These are phyloP conservation scores for Schizonepeta tenuifolia DNA, from an alignment of 257 asterid genomes.

Conservation along the genomic window DNA sequence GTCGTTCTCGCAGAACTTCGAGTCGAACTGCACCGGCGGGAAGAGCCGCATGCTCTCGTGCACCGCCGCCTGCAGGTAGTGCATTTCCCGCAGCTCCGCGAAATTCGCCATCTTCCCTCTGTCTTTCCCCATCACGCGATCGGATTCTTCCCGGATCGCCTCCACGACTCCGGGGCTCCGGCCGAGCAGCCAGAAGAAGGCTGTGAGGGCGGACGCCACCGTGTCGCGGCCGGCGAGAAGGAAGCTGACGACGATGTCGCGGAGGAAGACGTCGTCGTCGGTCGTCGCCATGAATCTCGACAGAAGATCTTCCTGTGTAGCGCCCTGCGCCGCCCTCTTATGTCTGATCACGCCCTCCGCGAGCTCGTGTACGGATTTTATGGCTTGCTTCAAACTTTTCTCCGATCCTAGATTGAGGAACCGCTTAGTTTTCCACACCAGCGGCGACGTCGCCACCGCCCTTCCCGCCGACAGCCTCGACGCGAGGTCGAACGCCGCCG, in stretches of 20 bases:
- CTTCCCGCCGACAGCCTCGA: slow-evolving; percentile 73
- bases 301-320: slow-evolving; percentile 34
- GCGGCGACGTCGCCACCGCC: slow-evolving; percentile 60
- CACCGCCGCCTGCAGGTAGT: slow-evolving; percentile 61
- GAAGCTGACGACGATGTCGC: slow-evolving; percentile 72
- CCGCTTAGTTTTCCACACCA: slow-evolving; percentile 69
- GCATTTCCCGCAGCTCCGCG: slow-evolving; percentile 32
- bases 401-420: slow-evolving; percentile 64
- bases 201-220: slow-evolving; percentile 65
- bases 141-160: slow-evolving; percentile 39
- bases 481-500: slow-evolving; percentile 69
- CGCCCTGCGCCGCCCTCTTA: slow-evolving; percentile 29
- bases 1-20: slow-evolving; percentile 60
- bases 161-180: slow-evolving; percentile 25
- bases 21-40: slow-evolving; percentile 89
- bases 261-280: slow-evolving; percentile 56
- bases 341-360: slow-evolving; percentile 43
- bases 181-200: slow-evolving; percentile 51
- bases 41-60: slow-evolving; percentile 71
- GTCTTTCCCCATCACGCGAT: slow-evolving; percentile 34
- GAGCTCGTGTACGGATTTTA: slow-evolving; percentile 44
- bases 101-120: neutral
- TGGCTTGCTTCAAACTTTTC: slow-evolving; percentile 57
- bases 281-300: slow-evolving; percentile 62
- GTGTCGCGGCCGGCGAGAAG: slow-evolving; percentile 85